Percentiles rank a stretch among this genome's conserved stretches.
phyloP scores from a whole-genome alignment of 2,329 filamentous ascomycete species.

The Monosporascus cannonballus region DNA sequence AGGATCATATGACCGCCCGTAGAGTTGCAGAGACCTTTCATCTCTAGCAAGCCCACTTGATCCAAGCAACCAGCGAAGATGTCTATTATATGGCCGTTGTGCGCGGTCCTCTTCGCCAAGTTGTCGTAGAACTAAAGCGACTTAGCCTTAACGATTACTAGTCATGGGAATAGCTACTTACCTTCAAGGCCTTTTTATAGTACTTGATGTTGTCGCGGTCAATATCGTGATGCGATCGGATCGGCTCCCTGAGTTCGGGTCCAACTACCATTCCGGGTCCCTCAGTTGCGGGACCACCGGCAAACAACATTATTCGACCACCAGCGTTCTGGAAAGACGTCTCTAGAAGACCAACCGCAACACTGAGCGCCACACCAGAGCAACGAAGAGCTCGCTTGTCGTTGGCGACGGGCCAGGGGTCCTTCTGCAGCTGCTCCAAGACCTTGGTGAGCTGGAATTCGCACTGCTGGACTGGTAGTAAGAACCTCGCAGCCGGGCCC shows the following conservation, averaged over 20 bases:
- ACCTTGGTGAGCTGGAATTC: constrained; percentile 97
- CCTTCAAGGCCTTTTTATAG: constrained; percentile 98
- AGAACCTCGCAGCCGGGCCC: constrained; percentile 80
- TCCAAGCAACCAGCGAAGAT: constrained; percentile 97
- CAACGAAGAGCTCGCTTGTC: constrained; percentile 87
- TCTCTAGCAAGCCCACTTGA: constrained; percentile 93
- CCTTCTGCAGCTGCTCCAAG: constrained; percentile 89
- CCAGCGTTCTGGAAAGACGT: constrained; percentile 94
- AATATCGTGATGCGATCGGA: constrained; percentile 97
- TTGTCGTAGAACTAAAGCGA: constrained; percentile 76
- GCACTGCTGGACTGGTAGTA: constrained; percentile 89
- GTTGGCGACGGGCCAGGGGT: constrained; percentile 94
- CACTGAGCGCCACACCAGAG: constrained; percentile 92
- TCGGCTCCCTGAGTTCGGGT: constrained; percentile 90
- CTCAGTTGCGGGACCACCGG: constrained; percentile 90
- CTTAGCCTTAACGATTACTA: constrained; percentile 20
- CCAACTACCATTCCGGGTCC: constrained; percentile 96
- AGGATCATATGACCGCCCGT: constrained; percentile 98
- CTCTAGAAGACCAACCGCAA: constrained; percentile 87
- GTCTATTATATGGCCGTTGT: constrained; percentile 96
- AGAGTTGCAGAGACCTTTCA: constrained; percentile 94
- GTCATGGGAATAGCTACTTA: constrained; percentile 29
- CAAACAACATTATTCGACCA: constrained; percentile 94
- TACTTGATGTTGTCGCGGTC: constrained; percentile 99
- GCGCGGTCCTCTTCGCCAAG: constrained; percentile 85